phyloP scores from a whole-genome alignment of 148 eudicot genomes.

The Chenopodium quinoa region DNA sequence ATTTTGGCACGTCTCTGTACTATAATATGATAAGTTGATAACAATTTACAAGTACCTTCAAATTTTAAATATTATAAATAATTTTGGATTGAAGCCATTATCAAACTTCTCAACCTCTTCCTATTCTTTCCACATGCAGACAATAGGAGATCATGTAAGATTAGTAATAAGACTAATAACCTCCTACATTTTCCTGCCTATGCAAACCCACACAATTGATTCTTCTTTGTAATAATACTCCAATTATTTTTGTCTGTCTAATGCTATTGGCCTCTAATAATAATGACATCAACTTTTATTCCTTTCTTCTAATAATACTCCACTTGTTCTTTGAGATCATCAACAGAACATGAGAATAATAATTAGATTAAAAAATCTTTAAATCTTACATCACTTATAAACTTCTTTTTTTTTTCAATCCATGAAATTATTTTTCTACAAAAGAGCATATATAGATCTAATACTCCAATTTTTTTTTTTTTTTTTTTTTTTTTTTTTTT shows the following conservation, averaged over 20 bases:
- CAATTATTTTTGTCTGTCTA: neutral
- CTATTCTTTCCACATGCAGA: neutral
- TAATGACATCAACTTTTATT: neutral
- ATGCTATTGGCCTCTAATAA: neutral
- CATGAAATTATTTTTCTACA: neutral
- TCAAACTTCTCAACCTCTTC: neutral
- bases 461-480: no score
- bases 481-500: no score
- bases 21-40: neutral
- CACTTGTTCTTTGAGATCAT: neutral
- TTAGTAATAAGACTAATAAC: no score
- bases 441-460: no score
- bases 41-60: neutral
- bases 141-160: neutral
- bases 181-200: neutral
- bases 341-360: neutral
- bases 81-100: neutral
- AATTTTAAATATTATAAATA: neutral
- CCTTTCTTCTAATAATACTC: neutral
- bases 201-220: neutral
- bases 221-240: neutral
- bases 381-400: neutral
- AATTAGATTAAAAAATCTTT: neutral
- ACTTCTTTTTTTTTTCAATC: neutral
- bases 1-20: neutral